A percentile compares a stretch with the other conserved stretches of the same genome.
Evolutionary conservation across 2,329 filamentous ascomycete genomes (phyloP).

Genomic region (Fusarium nematophilum): DNA sequence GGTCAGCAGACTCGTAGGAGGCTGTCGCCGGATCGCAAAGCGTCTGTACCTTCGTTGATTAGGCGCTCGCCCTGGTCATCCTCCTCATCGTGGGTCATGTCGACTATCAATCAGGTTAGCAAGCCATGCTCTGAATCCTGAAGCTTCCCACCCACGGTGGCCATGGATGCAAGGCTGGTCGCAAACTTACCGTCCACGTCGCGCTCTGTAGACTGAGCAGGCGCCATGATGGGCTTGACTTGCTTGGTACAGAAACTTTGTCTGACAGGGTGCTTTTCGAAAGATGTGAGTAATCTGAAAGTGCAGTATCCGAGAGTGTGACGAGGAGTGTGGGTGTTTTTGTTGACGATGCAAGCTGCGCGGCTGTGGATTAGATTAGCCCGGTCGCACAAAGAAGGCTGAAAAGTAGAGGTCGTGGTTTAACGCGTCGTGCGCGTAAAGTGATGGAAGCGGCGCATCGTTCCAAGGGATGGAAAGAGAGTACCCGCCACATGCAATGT

Average conservation of each 20-base stretch:
- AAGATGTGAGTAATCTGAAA: not conserved
- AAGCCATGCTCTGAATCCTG: not conserved
- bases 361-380: conserved; percentile 33
- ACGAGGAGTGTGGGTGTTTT: conserved; percentile 12
- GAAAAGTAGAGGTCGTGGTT: conserved; percentile 39
- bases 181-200: conserved; percentile 51
- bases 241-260: not conserved
- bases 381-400: conserved; percentile 42
- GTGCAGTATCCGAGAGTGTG: not conserved
- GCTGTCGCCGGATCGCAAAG: not conserved
- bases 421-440: conserved; percentile 54
- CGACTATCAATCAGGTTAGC: conserved; percentile 43
- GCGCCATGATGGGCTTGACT: conserved; percentile 47
- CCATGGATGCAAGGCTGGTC: conserved; percentile 12
- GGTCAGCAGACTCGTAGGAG: conserved; percentile 25
- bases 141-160: not conserved
- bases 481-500: conserved; percentile 28
- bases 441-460: conserved; percentile 34
- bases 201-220: conserved; percentile 49
- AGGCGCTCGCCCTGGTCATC: conserved; percentile 83
- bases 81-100: conserved; percentile 71
- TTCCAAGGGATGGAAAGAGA: not conserved
- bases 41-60: conserved; percentile 83
- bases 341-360: conserved; percentile 26
- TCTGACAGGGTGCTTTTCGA: not conserved